A percentile compares a stretch with the other conserved stretches of the same genome.
Conservation (phyloP, 1,284 basidiomycete species). For the Neonothopanus nambi region DNA sequence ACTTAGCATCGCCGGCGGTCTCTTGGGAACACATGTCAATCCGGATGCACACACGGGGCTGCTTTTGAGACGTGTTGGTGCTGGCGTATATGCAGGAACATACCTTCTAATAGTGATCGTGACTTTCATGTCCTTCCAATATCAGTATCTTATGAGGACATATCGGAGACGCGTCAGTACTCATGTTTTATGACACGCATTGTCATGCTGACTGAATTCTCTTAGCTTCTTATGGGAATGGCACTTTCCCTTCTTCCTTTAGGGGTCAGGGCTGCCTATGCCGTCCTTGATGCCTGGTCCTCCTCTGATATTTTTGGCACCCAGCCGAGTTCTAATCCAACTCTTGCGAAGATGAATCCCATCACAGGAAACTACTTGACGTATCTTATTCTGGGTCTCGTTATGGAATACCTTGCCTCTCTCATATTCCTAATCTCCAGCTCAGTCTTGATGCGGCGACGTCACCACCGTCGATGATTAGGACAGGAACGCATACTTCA, state of each 20-base stretch:
- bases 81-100: slow-evolving; percentile 47
- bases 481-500: neutral
- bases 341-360: slow-evolving; percentile 53
- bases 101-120: slow-evolving; percentile 45
- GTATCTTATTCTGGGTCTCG: slow-evolving; percentile 54
- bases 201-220: slow-evolving; percentile 12
- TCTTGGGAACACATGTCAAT: slow-evolving; percentile 37
- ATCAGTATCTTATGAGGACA: slow-evolving; percentile 44
- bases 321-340: slow-evolving; percentile 36
- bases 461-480: slow-evolving; percentile 8
- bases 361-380: slow-evolving; percentile 53
- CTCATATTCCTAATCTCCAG: slow-evolving; percentile 49
- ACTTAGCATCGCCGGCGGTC: slow-evolving; percentile 53
- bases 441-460: slow-evolving; percentile 32
- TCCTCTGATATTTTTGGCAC: slow-evolving; percentile 44
- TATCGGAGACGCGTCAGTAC: slow-evolving; percentile 46
- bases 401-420: slow-evolving; percentile 57
- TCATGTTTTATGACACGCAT: neutral
- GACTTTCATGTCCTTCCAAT: slow-evolving; percentile 49
- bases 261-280: slow-evolving; percentile 54
- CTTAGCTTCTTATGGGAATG: slow-evolving; percentile 53
- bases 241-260: slow-evolving; percentile 58
- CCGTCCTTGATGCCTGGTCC: slow-evolving; percentile 54
- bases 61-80: slow-evolving; percentile 49
- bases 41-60: slow-evolving; percentile 31